Evolutionary conservation across 768 basidiomycete species (phyloP).

Genomic region (Boletus rufocinnamomeus): DNA sequence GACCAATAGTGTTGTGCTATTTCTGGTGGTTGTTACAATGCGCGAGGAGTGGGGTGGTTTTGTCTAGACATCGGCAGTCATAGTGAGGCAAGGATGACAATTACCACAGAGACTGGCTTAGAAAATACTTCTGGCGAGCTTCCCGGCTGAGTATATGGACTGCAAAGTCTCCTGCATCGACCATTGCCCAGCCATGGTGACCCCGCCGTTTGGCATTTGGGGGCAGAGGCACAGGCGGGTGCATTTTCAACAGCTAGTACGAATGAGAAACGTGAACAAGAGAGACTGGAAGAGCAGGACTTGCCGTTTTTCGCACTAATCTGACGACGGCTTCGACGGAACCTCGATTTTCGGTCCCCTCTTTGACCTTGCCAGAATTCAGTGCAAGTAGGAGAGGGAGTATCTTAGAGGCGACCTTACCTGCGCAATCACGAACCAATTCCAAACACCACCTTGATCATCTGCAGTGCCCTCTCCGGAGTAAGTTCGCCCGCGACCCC

Average conservation of each 20-base stretch:
- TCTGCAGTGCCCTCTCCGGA: constrained; percentile 60
- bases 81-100: neutral
- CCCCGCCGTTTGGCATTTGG: constrained; percentile 61
- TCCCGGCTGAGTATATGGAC: constrained; percentile 73
- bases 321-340: constrained; percentile 75
- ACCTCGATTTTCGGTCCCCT: constrained; percentile 79
- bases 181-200: constrained; percentile 79
- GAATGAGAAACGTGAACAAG: constrained; percentile 12
- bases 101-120: constrained; percentile 34
- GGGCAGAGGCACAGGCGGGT: constrained; percentile 62
- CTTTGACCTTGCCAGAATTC: constrained; percentile 61
- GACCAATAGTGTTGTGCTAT: neutral
- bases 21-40: neutral
- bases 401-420: constrained; percentile 35
- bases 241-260: constrained; percentile 54
- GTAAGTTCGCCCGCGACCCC: constrained; percentile 68
- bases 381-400: neutral
- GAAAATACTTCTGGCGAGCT: constrained; percentile 70
- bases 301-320: constrained; percentile 66
- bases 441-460: constrained; percentile 64
- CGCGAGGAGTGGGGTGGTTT: neutral
- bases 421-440: constrained; percentile 75
- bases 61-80: neutral
- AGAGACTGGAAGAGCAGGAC: constrained; percentile 30
- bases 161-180: constrained; percentile 80